A percentile compares a stretch with the other conserved stretches of the same genome.
phyloP scores from a whole-genome alignment of 1,284 basidiomycete genomes.

The Austroboletus novae-zelandiae region DNA sequence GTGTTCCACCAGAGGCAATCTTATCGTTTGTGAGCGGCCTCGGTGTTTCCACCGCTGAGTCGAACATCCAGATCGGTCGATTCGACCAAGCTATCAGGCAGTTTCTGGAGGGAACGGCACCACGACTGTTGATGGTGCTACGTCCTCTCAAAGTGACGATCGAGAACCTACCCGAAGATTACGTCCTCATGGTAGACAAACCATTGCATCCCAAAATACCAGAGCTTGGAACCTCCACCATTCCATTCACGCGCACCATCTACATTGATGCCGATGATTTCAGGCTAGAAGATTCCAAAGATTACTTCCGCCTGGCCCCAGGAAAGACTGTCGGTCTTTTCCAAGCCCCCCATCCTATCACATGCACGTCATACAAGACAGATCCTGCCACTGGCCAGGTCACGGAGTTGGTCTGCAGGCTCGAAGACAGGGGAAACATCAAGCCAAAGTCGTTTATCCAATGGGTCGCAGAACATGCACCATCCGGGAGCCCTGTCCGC shows the following conservation, averaged over 20 bases:
- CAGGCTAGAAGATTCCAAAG: conserved; percentile 85
- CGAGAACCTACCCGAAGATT: conserved; percentile 90
- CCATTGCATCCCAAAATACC: conserved; percentile 95
- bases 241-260: conserved; percentile 87
- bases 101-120: conserved; percentile 87
- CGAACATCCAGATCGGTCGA: conserved; percentile 84
- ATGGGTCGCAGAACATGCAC: conserved; percentile 90
- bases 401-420: conserved; percentile 73
- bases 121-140: conserved; percentile 91
- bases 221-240: conserved; percentile 77
- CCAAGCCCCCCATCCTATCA: conserved; percentile 93
- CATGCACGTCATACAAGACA: conserved; percentile 85
- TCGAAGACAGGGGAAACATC: conserved; percentile 72
- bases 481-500: conserved; percentile 76
- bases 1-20: conserved; percentile 95
- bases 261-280: conserved; percentile 98
- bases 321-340: conserved; percentile 97
- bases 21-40: conserved; percentile 89
- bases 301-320: conserved; percentile 97
- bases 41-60: conserved; percentile 86
- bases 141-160: conserved; percentile 89
- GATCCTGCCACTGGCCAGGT: conserved; percentile 73
- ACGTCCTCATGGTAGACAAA: conserved; percentile 82
- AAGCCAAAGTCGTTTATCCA: conserved; percentile 98
- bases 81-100: conserved; percentile 91